Percentiles rank a stretch among this genome's conserved stretches.
These are phyloP conservation scores for Vitis amurensis DNA, from an alignment of 164 flowering plant species.

Conservation along the genomic window DNA sequence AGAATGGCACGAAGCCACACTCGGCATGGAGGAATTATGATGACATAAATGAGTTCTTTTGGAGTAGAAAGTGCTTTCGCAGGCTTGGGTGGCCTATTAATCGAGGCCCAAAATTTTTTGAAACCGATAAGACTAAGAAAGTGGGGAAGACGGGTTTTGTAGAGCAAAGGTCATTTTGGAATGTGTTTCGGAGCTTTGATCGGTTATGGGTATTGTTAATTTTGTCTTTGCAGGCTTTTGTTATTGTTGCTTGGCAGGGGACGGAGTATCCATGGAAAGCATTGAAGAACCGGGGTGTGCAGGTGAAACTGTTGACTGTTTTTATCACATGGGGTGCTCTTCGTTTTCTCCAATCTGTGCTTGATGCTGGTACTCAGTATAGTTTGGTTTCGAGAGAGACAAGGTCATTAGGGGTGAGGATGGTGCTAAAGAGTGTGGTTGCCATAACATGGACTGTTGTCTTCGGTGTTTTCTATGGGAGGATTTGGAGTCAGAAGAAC, in stretches of 20 bases:
- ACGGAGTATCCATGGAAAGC: constrained; percentile 60
- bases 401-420: constrained; percentile 57
- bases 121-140: constrained; percentile 22
- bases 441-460: constrained; percentile 67
- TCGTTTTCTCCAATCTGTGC: constrained; percentile 68
- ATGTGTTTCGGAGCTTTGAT: constrained; percentile 85
- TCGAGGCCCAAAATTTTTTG: constrained; percentile 46
- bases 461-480: constrained; percentile 66
- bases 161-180: constrained; percentile 96
- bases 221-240: constrained; percentile 69
- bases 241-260: constrained; percentile 76
- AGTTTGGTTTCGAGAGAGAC: constrained; percentile 80
- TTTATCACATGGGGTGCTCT: constrained; percentile 89
- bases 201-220: constrained; percentile 80
- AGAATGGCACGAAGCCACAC: constrained; percentile 82
- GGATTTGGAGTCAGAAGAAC: constrained; percentile 74
- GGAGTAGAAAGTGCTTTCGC: constrained; percentile 74
- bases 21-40: constrained; percentile 97
- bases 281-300: constrained; percentile 52
- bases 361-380: constrained; percentile 94
- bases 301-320: constrained; percentile 65
- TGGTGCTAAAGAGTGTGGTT: constrained; percentile 71
- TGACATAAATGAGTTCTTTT: constrained; percentile 91
- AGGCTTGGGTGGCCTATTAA: constrained; percentile 79
- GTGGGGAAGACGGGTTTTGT: constrained; percentile 94